Evolutionary conservation across 495 filamentous ascomycete genomes (phyloP).

Genomic region (Daldinia caldariorum): DNA sequence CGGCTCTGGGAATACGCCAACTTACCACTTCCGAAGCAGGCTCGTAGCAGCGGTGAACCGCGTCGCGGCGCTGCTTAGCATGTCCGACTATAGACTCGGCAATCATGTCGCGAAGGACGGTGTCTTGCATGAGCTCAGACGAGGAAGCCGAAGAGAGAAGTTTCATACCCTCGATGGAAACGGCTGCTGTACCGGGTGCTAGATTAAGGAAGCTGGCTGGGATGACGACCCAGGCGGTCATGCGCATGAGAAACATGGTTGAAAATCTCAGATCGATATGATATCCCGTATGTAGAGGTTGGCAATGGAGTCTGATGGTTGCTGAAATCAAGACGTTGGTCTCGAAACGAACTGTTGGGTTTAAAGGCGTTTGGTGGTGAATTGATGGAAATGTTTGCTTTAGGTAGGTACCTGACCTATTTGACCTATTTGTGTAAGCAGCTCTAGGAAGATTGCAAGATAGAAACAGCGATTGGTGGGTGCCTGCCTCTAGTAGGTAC

Average conservation of each 20-base stretch:
- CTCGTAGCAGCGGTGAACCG: slow-evolving; percentile 42
- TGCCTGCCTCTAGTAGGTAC: background rate
- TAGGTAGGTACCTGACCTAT: too few relatives aligned
- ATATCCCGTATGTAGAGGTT: slow-evolving; percentile 1
- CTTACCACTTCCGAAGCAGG: slow-evolving; percentile 40
- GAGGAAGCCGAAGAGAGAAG: background rate
- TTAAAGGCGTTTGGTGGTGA: background rate
- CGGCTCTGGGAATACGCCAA: background rate
- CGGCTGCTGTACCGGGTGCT: background rate
- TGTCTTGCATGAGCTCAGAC: slow-evolving; percentile 4
- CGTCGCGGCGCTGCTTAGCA: slow-evolving; percentile 22
- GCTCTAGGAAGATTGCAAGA: background rate
- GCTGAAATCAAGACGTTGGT: background rate
- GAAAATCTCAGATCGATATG: background rate
- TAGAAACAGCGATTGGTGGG: background rate
- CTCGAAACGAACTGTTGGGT: background rate
- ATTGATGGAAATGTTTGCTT: slow-evolving; percentile 1
- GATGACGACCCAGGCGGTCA: slow-evolving; percentile 14
- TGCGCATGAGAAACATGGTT: slow-evolving; percentile 28
- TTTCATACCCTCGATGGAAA: background rate
- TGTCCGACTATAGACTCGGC: slow-evolving; percentile 12
- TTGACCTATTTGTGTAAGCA: background rate
- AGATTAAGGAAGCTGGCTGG: slow-evolving; percentile 8
- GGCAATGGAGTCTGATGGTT: background rate
- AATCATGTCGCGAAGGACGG: slow-evolving; percentile 5